phyloP scores from a whole-genome alignment of 176 grass and related monocot genomes.

The Oryza longistaminata region DNA sequence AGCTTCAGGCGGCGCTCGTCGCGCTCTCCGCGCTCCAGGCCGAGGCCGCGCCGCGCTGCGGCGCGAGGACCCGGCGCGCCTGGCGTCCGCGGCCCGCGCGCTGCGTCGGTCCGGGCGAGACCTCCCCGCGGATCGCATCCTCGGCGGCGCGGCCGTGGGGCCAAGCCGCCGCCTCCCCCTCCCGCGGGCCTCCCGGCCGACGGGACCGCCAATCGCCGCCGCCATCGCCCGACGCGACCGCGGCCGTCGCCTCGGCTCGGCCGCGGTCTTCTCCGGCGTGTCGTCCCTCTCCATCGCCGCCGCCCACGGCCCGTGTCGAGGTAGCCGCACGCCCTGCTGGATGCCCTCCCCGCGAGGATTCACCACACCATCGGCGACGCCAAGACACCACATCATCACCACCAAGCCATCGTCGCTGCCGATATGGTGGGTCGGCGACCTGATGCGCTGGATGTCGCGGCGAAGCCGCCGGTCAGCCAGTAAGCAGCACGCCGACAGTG shows the following conservation, averaged over 20 bases:
- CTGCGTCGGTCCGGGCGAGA: conserved; percentile 39
- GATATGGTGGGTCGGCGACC: conserved; percentile 76
- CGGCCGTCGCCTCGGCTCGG: conserved; percentile 37
- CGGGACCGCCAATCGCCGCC: conserved; percentile 38
- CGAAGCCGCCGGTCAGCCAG: conserved; percentile 56
- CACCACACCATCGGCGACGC: conserved; percentile 25
- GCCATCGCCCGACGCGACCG: conserved; percentile 43
- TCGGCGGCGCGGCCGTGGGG: conserved; percentile 35
- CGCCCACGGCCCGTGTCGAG: conserved; percentile 32
- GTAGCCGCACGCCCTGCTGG: conserved; percentile 31
- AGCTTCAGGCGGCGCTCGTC: conserved; percentile 48
- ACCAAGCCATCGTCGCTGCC: conserved; percentile 40
- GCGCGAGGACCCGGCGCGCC: conserved; percentile 35
- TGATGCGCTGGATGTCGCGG: conserved; percentile 71
- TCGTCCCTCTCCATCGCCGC: conserved; percentile 38
- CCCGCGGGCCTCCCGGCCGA: conserved; percentile 26
- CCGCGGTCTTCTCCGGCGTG: conserved; percentile 40
- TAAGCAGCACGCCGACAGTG: conserved; percentile 29
- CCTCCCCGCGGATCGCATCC: conserved; percentile 42
- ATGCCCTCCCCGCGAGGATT: conserved; percentile 42
- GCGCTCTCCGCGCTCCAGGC: conserved; percentile 41
- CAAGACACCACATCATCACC: conserved; percentile 40
- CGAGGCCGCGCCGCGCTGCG: conserved; percentile 59
- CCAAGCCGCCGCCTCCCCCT: conserved; percentile 18
- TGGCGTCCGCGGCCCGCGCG: conserved; percentile 48